These are phyloP conservation scores for Pistacia integerrima DNA, from an alignment of 345 rosid genomes.

Conservation along the genomic window DNA sequence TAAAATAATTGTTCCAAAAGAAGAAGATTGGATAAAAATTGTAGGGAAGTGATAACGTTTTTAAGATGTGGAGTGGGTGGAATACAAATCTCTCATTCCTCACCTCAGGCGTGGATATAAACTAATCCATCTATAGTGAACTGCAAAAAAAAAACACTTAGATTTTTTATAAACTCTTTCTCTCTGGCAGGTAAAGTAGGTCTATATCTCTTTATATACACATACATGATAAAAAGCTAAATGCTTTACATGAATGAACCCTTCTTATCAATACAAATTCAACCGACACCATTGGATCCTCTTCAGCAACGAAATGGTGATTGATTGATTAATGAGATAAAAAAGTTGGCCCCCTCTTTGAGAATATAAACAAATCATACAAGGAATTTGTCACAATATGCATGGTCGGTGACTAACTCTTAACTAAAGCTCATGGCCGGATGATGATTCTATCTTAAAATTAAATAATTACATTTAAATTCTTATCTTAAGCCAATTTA, in stretches of 20 bases:
- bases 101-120: not conserved
- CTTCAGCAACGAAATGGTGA: no score
- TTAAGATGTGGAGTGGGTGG: constrained; percentile 48
- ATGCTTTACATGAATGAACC: no score
- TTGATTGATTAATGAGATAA: no score
- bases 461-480: not conserved
- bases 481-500: not conserved
- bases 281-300: not conserved
- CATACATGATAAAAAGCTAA: no score
- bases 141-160: not conserved
- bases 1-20: not conserved
- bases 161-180: not conserved
- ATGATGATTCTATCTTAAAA: not conserved
- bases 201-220: not conserved
- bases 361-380: no score
- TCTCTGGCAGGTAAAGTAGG: not conserved
- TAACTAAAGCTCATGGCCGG: constrained; percentile 14
- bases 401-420: constrained; percentile 29
- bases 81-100: constrained; percentile 19
- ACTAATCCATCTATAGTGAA: not conserved
- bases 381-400: constrained; percentile 7
- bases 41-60: constrained; percentile 35
- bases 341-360: not conserved
- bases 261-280: no score
- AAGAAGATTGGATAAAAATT: constrained; percentile 15